A percentile compares a stretch with the other conserved stretches of the same genome.
phyloP scores from a whole-genome alignment of 2,329 filamentous ascomycete species.

The Amesomyces nigricolor region DNA sequence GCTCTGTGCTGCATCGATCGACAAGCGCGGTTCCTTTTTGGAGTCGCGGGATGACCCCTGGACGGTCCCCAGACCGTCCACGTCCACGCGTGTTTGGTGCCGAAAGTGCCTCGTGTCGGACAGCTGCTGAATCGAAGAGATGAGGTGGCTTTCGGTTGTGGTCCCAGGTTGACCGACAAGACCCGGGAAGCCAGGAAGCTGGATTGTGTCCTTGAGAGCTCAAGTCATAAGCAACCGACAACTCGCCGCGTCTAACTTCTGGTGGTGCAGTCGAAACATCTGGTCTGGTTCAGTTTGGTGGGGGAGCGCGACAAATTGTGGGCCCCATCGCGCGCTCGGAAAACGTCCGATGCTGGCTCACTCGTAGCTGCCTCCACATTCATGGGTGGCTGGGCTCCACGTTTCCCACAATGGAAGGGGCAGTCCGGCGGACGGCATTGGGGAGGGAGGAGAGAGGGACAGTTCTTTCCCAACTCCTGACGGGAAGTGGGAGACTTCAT shows the following conservation, averaged over 20 bases:
- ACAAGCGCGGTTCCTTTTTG: slow-evolving; percentile 14
- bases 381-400: too few relatives aligned
- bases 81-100: slow-evolving; percentile 1
- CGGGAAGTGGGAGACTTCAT: too few relatives aligned
- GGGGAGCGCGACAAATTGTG: too few relatives aligned
- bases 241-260: too few relatives aligned
- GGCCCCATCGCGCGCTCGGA: too few relatives aligned
- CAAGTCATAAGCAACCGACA: not conserved
- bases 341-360: too few relatives aligned
- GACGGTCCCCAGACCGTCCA: slow-evolving; percentile 3
- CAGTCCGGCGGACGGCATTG: too few relatives aligned
- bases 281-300: too few relatives aligned
- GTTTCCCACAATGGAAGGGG: too few relatives aligned
- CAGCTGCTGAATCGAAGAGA: slow-evolving; percentile 10
- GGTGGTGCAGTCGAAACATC: too few relatives aligned
- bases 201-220: not conserved
- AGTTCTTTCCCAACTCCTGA: too few relatives aligned
- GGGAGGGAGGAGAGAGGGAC: not conserved
- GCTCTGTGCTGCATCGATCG: slow-evolving; percentile 16
- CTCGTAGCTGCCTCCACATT: too few relatives aligned
- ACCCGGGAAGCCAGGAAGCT: not conserved
- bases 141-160: not conserved
- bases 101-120: slow-evolving; percentile 16
- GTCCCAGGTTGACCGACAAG: not conserved
- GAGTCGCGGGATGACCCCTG: slow-evolving; percentile 13